These are phyloP conservation scores for Taphrina pruni DNA, from an alignment of 1,139 yeast species.

Conservation along the genomic window DNA sequence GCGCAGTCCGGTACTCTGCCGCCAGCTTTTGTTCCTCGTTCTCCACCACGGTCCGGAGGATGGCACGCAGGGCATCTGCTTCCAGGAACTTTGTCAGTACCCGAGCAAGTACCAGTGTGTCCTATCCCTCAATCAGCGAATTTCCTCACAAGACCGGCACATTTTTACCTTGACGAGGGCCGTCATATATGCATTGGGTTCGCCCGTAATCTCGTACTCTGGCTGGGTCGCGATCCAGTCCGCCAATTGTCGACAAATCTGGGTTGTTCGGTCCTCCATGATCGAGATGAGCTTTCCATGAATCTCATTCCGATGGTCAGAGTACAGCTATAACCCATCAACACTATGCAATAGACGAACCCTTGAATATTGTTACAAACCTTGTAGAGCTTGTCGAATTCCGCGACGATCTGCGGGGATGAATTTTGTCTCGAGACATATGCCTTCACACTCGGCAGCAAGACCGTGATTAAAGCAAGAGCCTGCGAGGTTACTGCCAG, in stretches of 20 bases:
- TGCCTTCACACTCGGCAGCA: constrained; percentile 54
- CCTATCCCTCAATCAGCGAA: constrained; percentile 56
- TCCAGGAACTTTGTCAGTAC: constrained; percentile 63
- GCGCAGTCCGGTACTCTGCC: constrained; percentile 10
- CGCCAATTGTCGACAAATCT: constrained; percentile 21
- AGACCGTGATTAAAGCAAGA: constrained; percentile 55
- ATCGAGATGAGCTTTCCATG: constrained; percentile 69
- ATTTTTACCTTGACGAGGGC: constrained; percentile 68
- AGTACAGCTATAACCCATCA: constrained; percentile 49
- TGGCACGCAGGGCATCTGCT: constrained; percentile 26
- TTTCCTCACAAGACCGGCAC: constrained; percentile 51
- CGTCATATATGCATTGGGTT: constrained; percentile 66
- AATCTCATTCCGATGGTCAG: constrained; percentile 71
- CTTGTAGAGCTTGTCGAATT: constrained; percentile 53
- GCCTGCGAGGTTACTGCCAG: constrained; percentile 71
- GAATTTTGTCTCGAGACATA: constrained; percentile 43
- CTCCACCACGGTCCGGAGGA: constrained; percentile 22
- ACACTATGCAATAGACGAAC: no score
- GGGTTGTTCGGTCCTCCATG: constrained; percentile 66
- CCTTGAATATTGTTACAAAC: constrained; percentile 43
- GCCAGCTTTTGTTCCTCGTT: constrained; percentile 16
- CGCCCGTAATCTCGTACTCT: constrained; percentile 53
- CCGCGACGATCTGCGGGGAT: constrained; percentile 51
- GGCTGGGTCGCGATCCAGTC: constrained; percentile 14
- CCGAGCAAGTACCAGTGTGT: constrained; percentile 29